Evolutionary conservation across 352 stramenopile genomes (phyloP), one percentile per base, ranked within the genome.

Genomic region (Blastocystis sp.): DNA sequence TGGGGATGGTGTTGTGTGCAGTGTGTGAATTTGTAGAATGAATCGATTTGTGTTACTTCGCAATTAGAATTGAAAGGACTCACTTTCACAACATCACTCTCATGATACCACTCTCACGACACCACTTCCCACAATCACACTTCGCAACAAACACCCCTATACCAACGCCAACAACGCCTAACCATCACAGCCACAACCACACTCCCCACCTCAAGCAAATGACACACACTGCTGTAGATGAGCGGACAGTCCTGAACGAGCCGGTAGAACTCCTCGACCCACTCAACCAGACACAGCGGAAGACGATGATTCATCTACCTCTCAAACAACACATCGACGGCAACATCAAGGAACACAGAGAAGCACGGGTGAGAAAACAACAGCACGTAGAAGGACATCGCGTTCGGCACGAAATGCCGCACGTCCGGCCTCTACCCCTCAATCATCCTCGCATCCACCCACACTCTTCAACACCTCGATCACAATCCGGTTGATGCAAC

Each of bases 371-470:
- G 60, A 4, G 31, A 50, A 41, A 45, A 85, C 13, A 85, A n/a
- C 74, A 85, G 13, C 37, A 51, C 29, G 35, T 67, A 69, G 12
- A 66, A 63, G 12, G 55, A 66, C 24, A 85, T 29, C 21, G 74
- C 74, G 41, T 85, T 85, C 24, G 74, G 29, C n/a, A 85, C 61
- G 41, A 85, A 85, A 37, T 85, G 74, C 4, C 60, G 35, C 33
- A 63, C 24, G 31, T 85, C 74, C 2, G 74, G 74, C 26, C 66
- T 85, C 74, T 85, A 41, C 6, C n/a, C 0, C 45, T 19, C 65
- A n/a, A 37, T 31, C 24, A 67, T 50, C 60, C 21, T 6, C n/a
- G 3, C 24, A 29, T n/a, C 26, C n/a, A 51, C 31, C 29, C 33
- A 85, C 74, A 16, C 31, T 50, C 35, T 59, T 51, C 31, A 85